A percentile compares a stretch with the other conserved stretches of the same genome.
Conservation (phyloP, 176 grass and related monocot genomes). For the Carex kokanica region DNA sequence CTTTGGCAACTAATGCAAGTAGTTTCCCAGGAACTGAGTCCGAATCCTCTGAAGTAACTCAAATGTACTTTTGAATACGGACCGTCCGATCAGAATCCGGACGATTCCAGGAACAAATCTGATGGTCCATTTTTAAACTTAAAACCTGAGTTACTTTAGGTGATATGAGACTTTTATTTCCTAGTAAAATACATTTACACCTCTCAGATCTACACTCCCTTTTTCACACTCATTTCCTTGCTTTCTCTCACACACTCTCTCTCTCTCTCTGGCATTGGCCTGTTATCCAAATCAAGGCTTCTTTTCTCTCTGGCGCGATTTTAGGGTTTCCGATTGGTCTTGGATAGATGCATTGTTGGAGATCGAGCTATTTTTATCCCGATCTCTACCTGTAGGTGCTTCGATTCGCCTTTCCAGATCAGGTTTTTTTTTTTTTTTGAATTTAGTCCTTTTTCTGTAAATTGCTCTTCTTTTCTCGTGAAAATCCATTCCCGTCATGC, state of each 20-base stretch:
- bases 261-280: not conserved
- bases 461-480: not conserved
- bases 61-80: too few relatives aligned
- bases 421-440: not conserved
- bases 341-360: slow-evolving; percentile 24
- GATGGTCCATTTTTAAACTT: too few relatives aligned
- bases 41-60: too few relatives aligned
- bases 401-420: slow-evolving; percentile 17
- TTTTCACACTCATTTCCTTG: slow-evolving; percentile 19
- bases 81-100: too few relatives aligned
- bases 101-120: too few relatives aligned
- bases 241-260: slow-evolving; percentile 9
- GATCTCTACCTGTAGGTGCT: slow-evolving; percentile 15
- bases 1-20: not conserved
- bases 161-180: not conserved
- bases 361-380: slow-evolving; percentile 15
- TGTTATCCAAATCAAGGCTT: slow-evolving; percentile 45
- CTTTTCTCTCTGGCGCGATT: slow-evolving; percentile 29
- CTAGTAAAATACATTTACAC: slow-evolving; percentile 11
- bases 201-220: slow-evolving; percentile 19
- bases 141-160: too few relatives aligned
- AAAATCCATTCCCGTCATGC: not conserved
- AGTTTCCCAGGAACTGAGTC: not conserved
- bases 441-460: not conserved
- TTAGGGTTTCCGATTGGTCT: slow-evolving; percentile 35